Evolutionary conservation across 495 filamentous ascomycete genomes (phyloP), one percentile per base, ranked within the genome.

Genomic region (Chaetomium tenue): DNA sequence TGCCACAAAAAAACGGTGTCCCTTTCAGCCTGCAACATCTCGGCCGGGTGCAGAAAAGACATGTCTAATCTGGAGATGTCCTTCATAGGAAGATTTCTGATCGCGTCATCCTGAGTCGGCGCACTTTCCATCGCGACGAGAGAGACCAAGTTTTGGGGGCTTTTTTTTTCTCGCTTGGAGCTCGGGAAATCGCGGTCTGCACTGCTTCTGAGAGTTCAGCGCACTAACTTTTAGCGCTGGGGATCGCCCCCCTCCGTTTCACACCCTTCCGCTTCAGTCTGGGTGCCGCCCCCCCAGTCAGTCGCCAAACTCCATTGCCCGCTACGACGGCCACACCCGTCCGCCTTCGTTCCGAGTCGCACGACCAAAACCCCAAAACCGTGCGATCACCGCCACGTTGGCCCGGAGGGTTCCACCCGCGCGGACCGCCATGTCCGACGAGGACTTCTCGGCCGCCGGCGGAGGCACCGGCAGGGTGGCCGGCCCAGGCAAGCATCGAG

Each of bases 401-500:
- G 13, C n/a, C n/a, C 20, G 22, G 57, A 55, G 20, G 42, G 47
- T 39, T 39, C 39, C 61, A 57, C 52, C 58, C 51, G 63, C 51
- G 63, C 55, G 6, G 20, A 7, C 30, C 58, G 57, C 66, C 66
- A 77, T 77, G 75, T 71, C 75, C 61, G 74, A 77, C 68, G 72
- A 75, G 53, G 72, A 74, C 68, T 74, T 66, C 59, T 53, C 68
- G 16, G 63, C 48, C 50, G 70, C 63, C 48, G 63, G 55, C 46
- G 69, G 65, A 39, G 63, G 42, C 62, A 52, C 63, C 61, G 20
- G 37, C 7, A 47, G 61, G 48, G 58, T 39, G 46, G 61, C 64
- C 13, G 64, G 66, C 55, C 64, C 69, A 1, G 71, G 73, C 64
- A 76, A 81, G 66, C 77, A 78, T 61, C 76, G 78, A 48, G 79